Percentiles rank a stretch among this genome's conserved stretches.
Evolutionary conservation across 768 basidiomycete genomes (phyloP).

Genomic region (Collybia mongolica): DNA sequence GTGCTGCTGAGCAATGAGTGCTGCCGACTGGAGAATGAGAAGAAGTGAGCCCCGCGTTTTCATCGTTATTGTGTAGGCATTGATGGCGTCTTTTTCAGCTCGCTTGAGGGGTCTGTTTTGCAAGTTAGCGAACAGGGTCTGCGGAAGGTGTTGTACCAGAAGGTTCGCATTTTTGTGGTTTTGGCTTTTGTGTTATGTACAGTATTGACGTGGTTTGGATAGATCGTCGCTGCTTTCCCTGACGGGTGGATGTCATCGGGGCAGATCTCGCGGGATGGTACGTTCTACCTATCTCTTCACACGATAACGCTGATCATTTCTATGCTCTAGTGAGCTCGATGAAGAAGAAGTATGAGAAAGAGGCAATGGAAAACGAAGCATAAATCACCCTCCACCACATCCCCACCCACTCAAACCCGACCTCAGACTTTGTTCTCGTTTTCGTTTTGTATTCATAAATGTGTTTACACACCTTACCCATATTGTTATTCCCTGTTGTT

Average conservation of each 20-base stretch:
- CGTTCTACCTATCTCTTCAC: slow-evolving; percentile 1
- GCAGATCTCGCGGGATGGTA: slow-evolving; percentile 85
- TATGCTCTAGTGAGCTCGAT: slow-evolving; percentile 66
- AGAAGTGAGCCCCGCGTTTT: slow-evolving; percentile 41
- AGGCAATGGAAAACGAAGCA: slow-evolving; percentile 61
- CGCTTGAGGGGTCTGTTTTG: slow-evolving; percentile 67
- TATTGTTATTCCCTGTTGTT: neutral
- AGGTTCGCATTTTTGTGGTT: slow-evolving; percentile 35
- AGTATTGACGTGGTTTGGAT: neutral
- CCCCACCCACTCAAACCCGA: too few species aligned
- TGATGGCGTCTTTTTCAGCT: slow-evolving; percentile 14
- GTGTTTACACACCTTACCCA: neutral
- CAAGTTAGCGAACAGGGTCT: slow-evolving; percentile 80
- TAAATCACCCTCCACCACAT: neutral
- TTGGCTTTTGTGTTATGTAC: neutral
- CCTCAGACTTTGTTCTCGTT: neutral
- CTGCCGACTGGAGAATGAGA: slow-evolving; percentile 67
- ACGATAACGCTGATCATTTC: neutral
- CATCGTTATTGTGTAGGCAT: neutral
- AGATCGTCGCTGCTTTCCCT: slow-evolving; percentile 82
- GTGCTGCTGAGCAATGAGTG: slow-evolving; percentile 83
- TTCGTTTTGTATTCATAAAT: neutral
- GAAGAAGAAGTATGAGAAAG: slow-evolving; percentile 80
- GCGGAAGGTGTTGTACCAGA: slow-evolving; percentile 80
- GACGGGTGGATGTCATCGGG: slow-evolving; percentile 85